phyloP scores from a whole-genome alignment of 2,329 filamentous ascomycete genomes.

The Trichoderma sp. region DNA sequence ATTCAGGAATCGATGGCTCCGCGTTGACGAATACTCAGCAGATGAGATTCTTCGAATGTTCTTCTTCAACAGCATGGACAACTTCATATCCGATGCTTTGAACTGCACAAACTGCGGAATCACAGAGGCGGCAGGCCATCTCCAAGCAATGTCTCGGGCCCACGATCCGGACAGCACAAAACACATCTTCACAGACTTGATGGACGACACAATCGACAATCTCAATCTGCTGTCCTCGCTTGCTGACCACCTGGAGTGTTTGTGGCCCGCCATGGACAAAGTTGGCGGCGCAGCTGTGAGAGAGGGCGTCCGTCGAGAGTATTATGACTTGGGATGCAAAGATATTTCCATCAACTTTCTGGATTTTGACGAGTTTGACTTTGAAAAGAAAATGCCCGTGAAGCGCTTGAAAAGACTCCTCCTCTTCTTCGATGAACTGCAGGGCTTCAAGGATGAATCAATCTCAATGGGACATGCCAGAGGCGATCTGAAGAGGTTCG shows the following conservation, averaged over 20 bases:
- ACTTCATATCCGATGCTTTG: neutral
- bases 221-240: conserved; percentile 26
- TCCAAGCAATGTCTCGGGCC: neutral
- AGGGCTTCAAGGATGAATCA: conserved; percentile 16
- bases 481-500: conserved; percentile 28
- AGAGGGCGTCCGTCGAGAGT: neutral
- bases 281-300: neutral
- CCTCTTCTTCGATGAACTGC: conserved; percentile 26
- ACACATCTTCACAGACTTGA: conserved; percentile 24
- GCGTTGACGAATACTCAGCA: neutral
- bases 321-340: neutral
- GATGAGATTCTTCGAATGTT: neutral
- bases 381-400: conserved; percentile 16
- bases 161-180: neutral
- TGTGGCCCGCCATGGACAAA: neutral
- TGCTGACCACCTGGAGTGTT: conserved; percentile 24
- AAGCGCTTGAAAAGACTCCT: conserved; percentile 24
- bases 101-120: neutral
- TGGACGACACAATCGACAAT: conserved; percentile 25
- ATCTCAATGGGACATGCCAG: conserved; percentile 23
- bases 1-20: neutral
- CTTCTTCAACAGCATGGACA: neutral
- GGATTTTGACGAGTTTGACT: conserved; percentile 24
- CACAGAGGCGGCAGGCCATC: neutral
- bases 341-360: conserved; percentile 23